Evolutionary conservation across 495 filamentous ascomycete genomes (phyloP).

Genomic region (Aspergillus affinis): DNA sequence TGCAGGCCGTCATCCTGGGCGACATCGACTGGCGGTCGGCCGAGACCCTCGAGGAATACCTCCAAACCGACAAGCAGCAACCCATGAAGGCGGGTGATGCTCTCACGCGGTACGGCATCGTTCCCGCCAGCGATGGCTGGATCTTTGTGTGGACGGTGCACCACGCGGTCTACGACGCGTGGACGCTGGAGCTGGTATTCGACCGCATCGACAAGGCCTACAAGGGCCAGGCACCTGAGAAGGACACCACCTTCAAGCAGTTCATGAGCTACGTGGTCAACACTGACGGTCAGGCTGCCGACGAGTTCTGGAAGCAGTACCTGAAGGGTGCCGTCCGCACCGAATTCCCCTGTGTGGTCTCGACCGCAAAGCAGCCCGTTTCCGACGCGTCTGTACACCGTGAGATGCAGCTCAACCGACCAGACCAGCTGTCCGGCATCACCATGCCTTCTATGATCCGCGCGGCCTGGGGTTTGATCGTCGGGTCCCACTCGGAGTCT

Average conservation of each 20-base stretch:
- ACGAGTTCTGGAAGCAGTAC: constrained; percentile 33
- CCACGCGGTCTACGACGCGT: constrained; percentile 36
- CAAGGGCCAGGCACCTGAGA: constrained; percentile 3
- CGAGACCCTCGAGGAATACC: constrained; percentile 21
- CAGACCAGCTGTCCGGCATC: constrained; percentile 4
- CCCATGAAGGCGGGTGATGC: constrained; percentile 43
- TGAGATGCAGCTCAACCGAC: constrained; percentile 4
- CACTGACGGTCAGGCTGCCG: constrained; percentile 16
- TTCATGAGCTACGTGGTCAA: constrained; percentile 33
- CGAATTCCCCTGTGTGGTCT: constrained; percentile 41
- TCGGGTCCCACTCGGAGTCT: constrained; percentile 35
- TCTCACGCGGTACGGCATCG: constrained; percentile 45
- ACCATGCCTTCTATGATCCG: constrained; percentile 53
- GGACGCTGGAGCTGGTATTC: constrained; percentile 18
- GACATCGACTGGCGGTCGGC: constrained; percentile 8
- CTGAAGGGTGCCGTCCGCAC: constrained; percentile 41
- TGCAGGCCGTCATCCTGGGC: constrained; percentile 11
- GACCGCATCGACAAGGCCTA: constrained; percentile 13
- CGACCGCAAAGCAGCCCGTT: constrained; percentile 7
- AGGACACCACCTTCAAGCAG: constrained; percentile 8
- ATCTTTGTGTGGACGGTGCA: constrained; percentile 33
- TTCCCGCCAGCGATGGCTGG: constrained; percentile 13
- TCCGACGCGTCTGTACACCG: background rate
- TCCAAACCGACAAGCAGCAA: constrained; percentile 36
- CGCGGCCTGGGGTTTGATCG: constrained; percentile 51